These are phyloP conservation scores for Calocybe cyanea DNA, from an alignment of 768 basidiomycete genomes.

Conservation along the genomic window DNA sequence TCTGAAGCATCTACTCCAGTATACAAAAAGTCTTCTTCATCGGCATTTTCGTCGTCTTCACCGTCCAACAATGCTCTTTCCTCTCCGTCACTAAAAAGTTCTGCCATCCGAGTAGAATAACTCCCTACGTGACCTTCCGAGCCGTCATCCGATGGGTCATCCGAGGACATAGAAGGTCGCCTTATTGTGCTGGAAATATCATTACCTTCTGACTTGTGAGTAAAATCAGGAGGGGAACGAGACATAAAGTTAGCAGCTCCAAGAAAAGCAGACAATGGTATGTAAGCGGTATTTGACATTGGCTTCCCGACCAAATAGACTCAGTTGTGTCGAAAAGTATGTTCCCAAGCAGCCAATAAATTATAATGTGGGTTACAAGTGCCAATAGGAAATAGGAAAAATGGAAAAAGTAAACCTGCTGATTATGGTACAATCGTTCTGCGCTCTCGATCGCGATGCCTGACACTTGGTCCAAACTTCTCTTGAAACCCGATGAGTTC, in stretches of 20 bases:
- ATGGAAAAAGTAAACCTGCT: too few relatives aligned
- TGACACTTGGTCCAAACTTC: conserved; percentile 61
- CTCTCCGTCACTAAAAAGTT: conserved; percentile 49
- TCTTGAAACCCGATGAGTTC: conserved; percentile 89
- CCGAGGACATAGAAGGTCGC: conserved; percentile 29
- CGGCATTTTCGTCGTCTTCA: conserved; percentile 41
- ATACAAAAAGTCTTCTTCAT: conserved; percentile 69
- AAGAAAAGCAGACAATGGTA: too few relatives aligned
- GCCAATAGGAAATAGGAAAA: too few relatives aligned
- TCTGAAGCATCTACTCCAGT: conserved; percentile 60
- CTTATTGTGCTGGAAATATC: conserved; percentile 20
- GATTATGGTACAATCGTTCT: conserved; percentile 23
- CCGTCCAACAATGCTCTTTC: conserved; percentile 26
- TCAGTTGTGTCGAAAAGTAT: neutral
- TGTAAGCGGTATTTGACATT: conserved; percentile 8
- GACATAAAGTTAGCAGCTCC: conserved; percentile 6
- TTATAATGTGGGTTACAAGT: too few relatives aligned
- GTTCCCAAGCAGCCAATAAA: neutral
- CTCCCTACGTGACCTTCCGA: conserved; percentile 38
- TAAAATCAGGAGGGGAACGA: conserved; percentile 2
- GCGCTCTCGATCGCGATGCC: conserved; percentile 50
- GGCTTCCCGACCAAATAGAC: conserved; percentile 1
- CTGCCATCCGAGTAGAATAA: conserved; percentile 68
- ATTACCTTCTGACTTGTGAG: conserved; percentile 10
- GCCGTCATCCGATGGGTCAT: conserved; percentile 38